phyloP scores from a whole-genome alignment of 2,329 filamentous ascomycete species.

The Hypomyces rosellus region DNA sequence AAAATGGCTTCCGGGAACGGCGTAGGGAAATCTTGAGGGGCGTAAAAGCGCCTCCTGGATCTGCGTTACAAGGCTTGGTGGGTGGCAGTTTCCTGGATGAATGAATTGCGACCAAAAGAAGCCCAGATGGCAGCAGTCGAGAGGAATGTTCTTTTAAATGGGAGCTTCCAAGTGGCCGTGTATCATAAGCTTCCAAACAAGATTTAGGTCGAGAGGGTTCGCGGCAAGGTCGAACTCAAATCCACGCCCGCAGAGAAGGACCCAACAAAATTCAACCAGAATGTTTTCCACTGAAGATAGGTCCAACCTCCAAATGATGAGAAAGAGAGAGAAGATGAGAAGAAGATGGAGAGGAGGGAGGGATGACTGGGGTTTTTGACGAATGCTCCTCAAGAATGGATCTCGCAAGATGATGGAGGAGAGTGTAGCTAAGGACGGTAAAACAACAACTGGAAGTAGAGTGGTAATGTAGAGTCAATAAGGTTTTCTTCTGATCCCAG shows the following conservation, averaged over 20 bases:
- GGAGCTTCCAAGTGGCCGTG: neutral
- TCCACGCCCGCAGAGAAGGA: neutral
- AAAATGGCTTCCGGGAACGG: slow-evolving; percentile 9
- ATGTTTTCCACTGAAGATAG: neutral
- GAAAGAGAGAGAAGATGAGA: neutral
- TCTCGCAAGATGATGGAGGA: neutral
- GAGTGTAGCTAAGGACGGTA: neutral
- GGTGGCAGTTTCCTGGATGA: neutral
- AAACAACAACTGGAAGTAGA: neutral
- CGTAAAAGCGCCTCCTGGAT: neutral
- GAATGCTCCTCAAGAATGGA: neutral
- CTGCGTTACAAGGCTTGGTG: neutral
- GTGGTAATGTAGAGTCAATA: slow-evolving; percentile 9
- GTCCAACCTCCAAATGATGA: neutral
- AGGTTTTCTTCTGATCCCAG: slow-evolving; percentile 9
- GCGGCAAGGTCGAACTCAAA: slow-evolving; percentile 2
- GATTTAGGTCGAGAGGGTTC: neutral
- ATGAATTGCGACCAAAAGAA: neutral
- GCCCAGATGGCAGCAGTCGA: neutral
- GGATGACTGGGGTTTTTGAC: neutral
- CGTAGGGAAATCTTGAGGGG: neutral
- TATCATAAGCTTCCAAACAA: neutral
- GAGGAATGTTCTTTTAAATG: neutral
- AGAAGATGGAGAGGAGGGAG: neutral
- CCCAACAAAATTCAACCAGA: neutral